Evolutionary conservation across 2,329 filamentous ascomycete species (phyloP), one percentile per base, ranked within the genome.

Genomic region (Ceratocystis harringtonii): DNA sequence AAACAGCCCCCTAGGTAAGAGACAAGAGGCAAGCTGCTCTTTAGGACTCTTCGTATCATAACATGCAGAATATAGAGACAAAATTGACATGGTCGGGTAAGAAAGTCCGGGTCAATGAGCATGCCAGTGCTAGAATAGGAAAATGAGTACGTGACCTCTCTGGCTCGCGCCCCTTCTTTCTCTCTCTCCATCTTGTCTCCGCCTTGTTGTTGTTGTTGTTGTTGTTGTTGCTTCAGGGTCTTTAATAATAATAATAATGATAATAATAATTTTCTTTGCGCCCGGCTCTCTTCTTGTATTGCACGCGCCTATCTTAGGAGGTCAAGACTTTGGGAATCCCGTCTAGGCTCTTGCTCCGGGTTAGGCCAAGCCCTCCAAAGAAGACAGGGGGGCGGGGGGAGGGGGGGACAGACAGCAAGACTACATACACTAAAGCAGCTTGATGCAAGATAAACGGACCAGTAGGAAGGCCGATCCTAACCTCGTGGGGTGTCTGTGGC

Each of bases 401-500:
- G 48, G 30, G 36, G 6, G 30, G 3, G 50, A 50, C 61, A 36
- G 55, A 36, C 55, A n/a, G 36, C 30, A 15, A 58, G 19, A 58
- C 30, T 58, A 8, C 25, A 36, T 19, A n/a, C 36, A 41, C 36
- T 41, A 41, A 41, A 41, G 36, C 36, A 41, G 36, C 36, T 41
- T 41, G 36, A 41, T 41, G 36, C 36, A 32, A 36, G 12, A n/a
- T n/a, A 17, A 58, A 58, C 28, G 28, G 55, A 58, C 55, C 55
- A 58, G 10, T 58, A 22, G 32, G 55, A 58, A 6, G 10, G 30
- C 30, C 36, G 55, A 58, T 58, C 22, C n/a, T 25, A 36, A 1
- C 28, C 55, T 58, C 55, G 55, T 58, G 55, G 55, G 55, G 55
- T 36, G 55, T 58, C 55, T 58, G 55, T 58, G 55, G 55, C 8